phyloP scores from a whole-genome alignment of 2,329 filamentous ascomycete genomes.

The Fonsecaea monophora region DNA sequence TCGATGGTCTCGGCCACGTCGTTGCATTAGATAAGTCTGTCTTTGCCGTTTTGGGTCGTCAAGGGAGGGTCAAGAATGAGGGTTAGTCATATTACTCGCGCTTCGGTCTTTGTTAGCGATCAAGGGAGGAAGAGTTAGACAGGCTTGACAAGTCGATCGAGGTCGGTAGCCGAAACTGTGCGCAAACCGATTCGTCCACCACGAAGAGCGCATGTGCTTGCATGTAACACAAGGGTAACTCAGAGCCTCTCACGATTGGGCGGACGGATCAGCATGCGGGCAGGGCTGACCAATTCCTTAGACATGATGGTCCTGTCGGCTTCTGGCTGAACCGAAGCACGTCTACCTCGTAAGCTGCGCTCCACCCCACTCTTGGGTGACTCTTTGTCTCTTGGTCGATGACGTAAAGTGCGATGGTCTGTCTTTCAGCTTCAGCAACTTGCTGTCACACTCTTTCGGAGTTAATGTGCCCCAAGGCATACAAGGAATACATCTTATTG shows the following conservation, averaged over 20 bases:
- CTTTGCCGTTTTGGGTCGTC: slow-evolving; percentile 16
- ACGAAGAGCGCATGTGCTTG: not conserved
- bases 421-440: not conserved
- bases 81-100: slow-evolving; percentile 34
- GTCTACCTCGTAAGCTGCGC: not conserved
- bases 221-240: not conserved
- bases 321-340: not conserved
- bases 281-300: slow-evolving; percentile 3
- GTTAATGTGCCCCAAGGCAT: too few relatives aligned
- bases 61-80: slow-evolving; percentile 1
- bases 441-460: too few relatives aligned
- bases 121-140: not conserved
- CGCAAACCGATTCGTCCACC: not conserved
- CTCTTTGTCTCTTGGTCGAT: not conserved
- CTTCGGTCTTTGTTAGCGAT: slow-evolving; percentile 15
- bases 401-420: not conserved
- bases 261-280: not conserved
- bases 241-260: not conserved
- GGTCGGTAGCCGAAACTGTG: not conserved
- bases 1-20: not conserved
- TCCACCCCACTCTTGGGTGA: too few relatives aligned
- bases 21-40: slow-evolving; percentile 6
- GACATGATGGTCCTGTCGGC: not conserved
- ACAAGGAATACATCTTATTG: too few relatives aligned
- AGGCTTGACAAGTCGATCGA: not conserved